A percentile compares a stretch with the other conserved stretches of the same genome.
These are phyloP conservation scores for Cymbidium sinense DNA, from an alignment of 106 monocot genomes.

Conservation along the genomic window DNA sequence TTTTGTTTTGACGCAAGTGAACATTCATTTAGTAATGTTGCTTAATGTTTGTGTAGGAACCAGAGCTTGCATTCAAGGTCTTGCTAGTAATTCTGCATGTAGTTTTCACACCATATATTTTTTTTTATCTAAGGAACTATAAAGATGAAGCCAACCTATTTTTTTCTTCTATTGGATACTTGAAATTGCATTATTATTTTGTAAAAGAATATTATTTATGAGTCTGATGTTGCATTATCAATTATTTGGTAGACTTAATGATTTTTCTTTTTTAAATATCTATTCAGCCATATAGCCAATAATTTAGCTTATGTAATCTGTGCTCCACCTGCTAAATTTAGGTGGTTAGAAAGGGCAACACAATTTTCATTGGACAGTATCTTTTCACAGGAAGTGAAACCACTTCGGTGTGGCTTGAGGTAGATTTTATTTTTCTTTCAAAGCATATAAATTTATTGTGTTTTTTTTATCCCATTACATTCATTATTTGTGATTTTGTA, in stretches of 20 bases:
- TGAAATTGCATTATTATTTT: too few species aligned
- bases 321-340: conserved; percentile 13
- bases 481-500: background rate
- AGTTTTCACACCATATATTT: too few species aligned
- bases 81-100: too few species aligned
- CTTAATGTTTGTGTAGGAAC: too few species aligned
- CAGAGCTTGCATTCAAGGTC: too few species aligned
- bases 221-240: too few species aligned
- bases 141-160: too few species aligned
- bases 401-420: conserved; percentile 88
- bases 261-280: background rate
- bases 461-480: background rate
- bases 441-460: background rate
- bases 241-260: background rate
- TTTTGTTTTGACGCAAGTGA: too few species aligned
- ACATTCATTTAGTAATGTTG: too few species aligned
- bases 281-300: background rate
- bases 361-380: conserved; percentile 84
- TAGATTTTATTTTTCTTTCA: background rate
- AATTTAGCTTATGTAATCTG: background rate
- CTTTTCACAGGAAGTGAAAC: conserved; percentile 89
- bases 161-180: too few species aligned
- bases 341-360: conserved; percentile 72
- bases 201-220: too few species aligned
- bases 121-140: too few species aligned